Percentiles rank a stretch among this genome's conserved stretches.
Evolutionary conservation across 148 eudicot species (phyloP).

Genomic region (Silene uniflora): DNA sequence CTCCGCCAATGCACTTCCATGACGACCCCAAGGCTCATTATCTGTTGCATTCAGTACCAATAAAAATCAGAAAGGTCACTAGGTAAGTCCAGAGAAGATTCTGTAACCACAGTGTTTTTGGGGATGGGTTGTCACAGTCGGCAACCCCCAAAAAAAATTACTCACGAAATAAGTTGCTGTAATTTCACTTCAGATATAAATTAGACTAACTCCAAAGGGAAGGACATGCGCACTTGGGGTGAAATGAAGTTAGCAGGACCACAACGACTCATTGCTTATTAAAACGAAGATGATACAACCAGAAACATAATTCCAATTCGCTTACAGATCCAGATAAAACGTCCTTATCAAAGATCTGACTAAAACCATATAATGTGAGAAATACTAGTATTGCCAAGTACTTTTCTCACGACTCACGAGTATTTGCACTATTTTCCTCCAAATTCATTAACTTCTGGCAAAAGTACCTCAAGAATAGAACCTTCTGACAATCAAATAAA

Average conservation of each 20-base stretch:
- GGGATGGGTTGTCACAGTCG: neutral
- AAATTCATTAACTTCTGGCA: neutral
- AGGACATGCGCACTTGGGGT: neutral
- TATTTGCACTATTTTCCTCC: neutral
- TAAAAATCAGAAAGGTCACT: conserved; percentile 12
- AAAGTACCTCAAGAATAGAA: neutral
- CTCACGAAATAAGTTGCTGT: neutral
- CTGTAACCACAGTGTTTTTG: neutral
- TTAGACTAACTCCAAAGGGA: neutral
- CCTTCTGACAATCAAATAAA: neutral
- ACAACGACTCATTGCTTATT: neutral
- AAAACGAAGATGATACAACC: neutral
- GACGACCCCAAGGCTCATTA: conserved; percentile 98
- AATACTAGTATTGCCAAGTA: neutral
- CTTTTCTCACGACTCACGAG: neutral
- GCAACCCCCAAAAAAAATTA: neutral
- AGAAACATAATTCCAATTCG: neutral
- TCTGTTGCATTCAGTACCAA: conserved; percentile 97
- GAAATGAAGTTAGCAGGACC: neutral
- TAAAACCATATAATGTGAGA: neutral
- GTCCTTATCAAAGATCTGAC: neutral
- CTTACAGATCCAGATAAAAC: neutral
- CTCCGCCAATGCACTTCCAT: conserved; percentile 87
- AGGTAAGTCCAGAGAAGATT: neutral
- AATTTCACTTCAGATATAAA: neutral